Evolutionary conservation across 2,329 filamentous ascomycete species (phyloP).

Genomic region (Diaporthe amygdali): DNA sequence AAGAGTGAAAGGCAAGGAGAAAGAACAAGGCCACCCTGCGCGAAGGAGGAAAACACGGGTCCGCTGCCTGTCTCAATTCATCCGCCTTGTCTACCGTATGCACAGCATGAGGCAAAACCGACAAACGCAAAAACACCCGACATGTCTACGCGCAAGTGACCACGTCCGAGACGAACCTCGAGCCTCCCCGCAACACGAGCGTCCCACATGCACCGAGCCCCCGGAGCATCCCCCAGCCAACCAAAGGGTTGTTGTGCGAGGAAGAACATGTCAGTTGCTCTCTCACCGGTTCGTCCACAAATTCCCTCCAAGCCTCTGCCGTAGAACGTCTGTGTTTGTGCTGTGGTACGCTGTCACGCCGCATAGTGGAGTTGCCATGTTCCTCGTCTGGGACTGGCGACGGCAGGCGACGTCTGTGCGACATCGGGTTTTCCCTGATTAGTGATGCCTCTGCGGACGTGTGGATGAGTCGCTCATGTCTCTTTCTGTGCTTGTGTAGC

Average conservation of each 20-base stretch:
- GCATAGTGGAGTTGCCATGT: background rate
- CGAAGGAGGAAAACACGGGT: background rate
- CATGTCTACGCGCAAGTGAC: background rate
- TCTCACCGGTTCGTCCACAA: background rate
- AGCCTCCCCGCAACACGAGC: background rate
- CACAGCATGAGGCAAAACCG: constrained; percentile 9
- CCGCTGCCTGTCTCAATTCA: background rate
- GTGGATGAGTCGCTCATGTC: background rate
- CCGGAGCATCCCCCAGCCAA: background rate
- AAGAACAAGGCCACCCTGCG: background rate
- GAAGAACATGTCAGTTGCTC: background rate
- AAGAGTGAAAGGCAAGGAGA: background rate
- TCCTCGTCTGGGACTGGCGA: background rate
- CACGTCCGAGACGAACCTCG: background rate
- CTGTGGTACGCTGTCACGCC: background rate
- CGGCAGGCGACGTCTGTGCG: constrained; percentile 8
- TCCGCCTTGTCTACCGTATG: background rate
- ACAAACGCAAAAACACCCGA: background rate
- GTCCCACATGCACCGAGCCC: background rate
- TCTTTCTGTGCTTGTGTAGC: constrained; percentile 20
- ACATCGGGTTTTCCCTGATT: background rate
- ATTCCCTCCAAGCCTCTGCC: background rate
- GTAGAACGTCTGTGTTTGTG: background rate
- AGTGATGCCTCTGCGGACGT: background rate
- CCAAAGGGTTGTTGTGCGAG: background rate